Evolutionary conservation across 352 stramenopile genomes (phyloP).

Genomic region (Pythium angustatum): DNA sequence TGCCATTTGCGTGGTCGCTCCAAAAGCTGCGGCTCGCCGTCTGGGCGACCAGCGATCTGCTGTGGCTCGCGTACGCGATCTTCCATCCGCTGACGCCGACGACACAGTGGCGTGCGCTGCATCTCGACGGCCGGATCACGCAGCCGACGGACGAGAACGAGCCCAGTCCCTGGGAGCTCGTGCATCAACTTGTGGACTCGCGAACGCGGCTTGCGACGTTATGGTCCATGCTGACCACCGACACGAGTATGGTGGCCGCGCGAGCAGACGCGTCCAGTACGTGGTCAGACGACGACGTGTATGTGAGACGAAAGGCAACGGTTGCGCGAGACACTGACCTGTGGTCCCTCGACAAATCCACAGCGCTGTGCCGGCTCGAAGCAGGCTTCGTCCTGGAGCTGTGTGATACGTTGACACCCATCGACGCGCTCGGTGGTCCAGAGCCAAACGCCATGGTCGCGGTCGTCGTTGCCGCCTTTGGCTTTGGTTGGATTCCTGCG

Average conservation of each 20-base stretch:
- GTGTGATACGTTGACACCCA: background rate
- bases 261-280: background rate
- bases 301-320: background rate
- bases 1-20: background rate
- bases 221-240: background rate
- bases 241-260: too few relatives aligned
- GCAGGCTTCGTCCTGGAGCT: background rate
- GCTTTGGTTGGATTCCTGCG: background rate
- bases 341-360: background rate
- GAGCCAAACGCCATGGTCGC: background rate
- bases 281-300: background rate
- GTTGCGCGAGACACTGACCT: background rate
- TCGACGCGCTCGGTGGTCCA: background rate
- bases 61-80: constrained; percentile 2
- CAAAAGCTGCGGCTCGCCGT: background rate
- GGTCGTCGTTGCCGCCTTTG: background rate
- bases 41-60: background rate
- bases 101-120: background rate
- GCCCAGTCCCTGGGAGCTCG: background rate
- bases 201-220: background rate
- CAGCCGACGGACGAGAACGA: too few relatives aligned
- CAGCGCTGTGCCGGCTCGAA: background rate
- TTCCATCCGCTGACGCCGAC: constrained; percentile 1
- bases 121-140: constrained; percentile 1
- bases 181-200: background rate